Conservation (phyloP, 495 filamentous ascomycete species). For the Staphylotrichum longicolle region DNA sequence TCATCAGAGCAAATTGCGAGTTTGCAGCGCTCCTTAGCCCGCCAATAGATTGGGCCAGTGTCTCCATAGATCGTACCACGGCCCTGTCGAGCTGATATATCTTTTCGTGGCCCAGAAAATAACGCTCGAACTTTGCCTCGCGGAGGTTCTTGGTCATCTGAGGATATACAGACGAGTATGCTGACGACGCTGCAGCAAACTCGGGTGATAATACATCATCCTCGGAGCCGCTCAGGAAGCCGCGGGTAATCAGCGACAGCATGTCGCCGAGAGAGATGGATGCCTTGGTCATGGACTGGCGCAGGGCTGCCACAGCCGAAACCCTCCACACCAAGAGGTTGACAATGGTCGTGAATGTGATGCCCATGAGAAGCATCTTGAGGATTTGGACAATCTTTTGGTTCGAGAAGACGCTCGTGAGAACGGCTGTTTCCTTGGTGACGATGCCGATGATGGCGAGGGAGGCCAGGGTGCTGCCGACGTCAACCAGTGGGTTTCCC, state of each 20-base stretch:
- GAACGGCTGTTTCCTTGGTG: slow-evolving; percentile 87
- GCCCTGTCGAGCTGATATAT: slow-evolving; percentile 77
- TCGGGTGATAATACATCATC: slow-evolving; percentile 63
- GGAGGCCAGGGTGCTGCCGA: slow-evolving; percentile 85
- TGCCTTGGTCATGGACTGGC: slow-evolving; percentile 68
- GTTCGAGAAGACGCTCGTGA: slow-evolving; percentile 73
- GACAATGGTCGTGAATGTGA: slow-evolving; percentile 70
- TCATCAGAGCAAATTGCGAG: slow-evolving; percentile 81
- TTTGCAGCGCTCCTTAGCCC: slow-evolving; percentile 85
- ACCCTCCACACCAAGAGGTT: slow-evolving; percentile 77
- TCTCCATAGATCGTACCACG: slow-evolving; percentile 81
- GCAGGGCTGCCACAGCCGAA: slow-evolving; percentile 72
- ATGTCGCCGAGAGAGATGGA: slow-evolving; percentile 78
- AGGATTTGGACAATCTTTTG: slow-evolving; percentile 83
- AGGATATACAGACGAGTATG: slow-evolving; percentile 66
- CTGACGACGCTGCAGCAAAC: slow-evolving; percentile 63
- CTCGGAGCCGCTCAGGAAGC: slow-evolving; percentile 83
- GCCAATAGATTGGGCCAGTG: slow-evolving; percentile 84
- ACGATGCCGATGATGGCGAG: slow-evolving; percentile 88
- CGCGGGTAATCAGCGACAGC: slow-evolving; percentile 75
- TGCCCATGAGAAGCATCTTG: slow-evolving; percentile 88
- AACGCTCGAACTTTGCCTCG: slow-evolving; percentile 91
- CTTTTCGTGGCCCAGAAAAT: slow-evolving; percentile 74
- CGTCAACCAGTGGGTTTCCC: slow-evolving; percentile 83
- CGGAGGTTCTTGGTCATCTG: slow-evolving; percentile 75